Evolutionary conservation across 2,329 filamentous ascomycete species (phyloP).

Genomic region (Bertia moriformis): DNA sequence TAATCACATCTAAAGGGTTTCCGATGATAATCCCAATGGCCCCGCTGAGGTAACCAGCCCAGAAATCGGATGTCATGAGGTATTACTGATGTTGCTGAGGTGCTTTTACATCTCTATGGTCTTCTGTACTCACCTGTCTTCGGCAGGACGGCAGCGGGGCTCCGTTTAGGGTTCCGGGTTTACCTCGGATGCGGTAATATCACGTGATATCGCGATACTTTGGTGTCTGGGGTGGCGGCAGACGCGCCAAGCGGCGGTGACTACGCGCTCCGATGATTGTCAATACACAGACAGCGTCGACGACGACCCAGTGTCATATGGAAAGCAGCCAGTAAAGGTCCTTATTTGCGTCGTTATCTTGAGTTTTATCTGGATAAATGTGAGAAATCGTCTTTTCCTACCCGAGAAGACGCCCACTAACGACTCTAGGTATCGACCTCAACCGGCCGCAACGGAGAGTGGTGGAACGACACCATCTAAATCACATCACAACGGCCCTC

Average conservation of each 20-base stretch:
- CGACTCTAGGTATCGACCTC: constrained; percentile 1
- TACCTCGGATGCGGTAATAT: neutral
- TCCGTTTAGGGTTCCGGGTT: too few relatives aligned
- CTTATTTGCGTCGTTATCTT: too few relatives aligned
- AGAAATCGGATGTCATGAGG: constrained; percentile 75
- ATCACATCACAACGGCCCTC: too few relatives aligned
- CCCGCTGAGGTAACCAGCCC: constrained; percentile 81
- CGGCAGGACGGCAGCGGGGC: neutral
- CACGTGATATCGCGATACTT: neutral
- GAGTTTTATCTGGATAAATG: too few relatives aligned
- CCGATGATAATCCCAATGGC: constrained; percentile 76
- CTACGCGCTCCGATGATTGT: constrained; percentile 4
- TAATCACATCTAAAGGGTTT: constrained; percentile 69
- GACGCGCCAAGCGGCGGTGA: constrained; percentile 3
- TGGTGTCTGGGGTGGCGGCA: constrained; percentile 5
- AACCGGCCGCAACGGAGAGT: neutral
- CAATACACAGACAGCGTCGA: neutral
- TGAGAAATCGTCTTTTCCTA: too few relatives aligned
- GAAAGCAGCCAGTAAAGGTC: too few relatives aligned
- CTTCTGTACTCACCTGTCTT: neutral
- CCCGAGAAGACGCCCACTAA: too few relatives aligned
- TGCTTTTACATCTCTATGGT: neutral
- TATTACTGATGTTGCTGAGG: neutral
- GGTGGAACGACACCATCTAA: neutral
- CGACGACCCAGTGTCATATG: too few relatives aligned